Evolutionary conservation across 306 rosid species (phyloP), one percentile per base, ranked within the genome.

Genomic region (Lablab purpureus): DNA sequence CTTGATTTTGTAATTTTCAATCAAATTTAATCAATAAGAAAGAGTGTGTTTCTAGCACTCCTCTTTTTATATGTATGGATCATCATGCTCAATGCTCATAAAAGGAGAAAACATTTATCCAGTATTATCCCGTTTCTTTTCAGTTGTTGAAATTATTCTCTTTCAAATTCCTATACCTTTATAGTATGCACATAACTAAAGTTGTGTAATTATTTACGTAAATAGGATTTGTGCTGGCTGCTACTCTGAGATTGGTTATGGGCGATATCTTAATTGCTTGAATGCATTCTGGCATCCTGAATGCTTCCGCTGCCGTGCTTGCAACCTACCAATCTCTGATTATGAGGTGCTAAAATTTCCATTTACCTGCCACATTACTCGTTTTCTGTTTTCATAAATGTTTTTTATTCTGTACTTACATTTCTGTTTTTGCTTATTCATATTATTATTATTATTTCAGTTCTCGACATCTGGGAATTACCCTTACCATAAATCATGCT

Each of bases 241-340:
- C 90, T 68, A 81, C 80, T 43, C 54, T 27, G 86, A 83, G 83
- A 93, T 96, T 77, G 98, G 98, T 80, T 90, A 66, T 72, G 98
- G 99, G 54, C 91, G 99, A 25, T 93, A 93, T 81, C 84, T 96
- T 75, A 93, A 90, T 87, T 96, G 98, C 84, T 84, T 96, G 81
- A 89, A 90, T 85, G 91, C 92, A 80, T 82, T 91, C 78, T 96
- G 98, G 99, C 99, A 96, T 89, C 99, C 98, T 54, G 99, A 96
- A 84, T 93, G 99, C 84, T 96, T 96, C 78, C 91, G 96, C 25
- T 96, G 99, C 73, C 97, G 84, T 56, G 92, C 97, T 73, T 96
- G 99, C 90, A 90, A 91, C 87, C 82, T 86, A 50, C 97, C 99
- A 32, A 96, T 96, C 71, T 81, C 96, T 28, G 99, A 91, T 84